phyloP scores from a whole-genome alignment of 2,329 filamentous ascomycete genomes.

The Metarhizium brunneum region DNA sequence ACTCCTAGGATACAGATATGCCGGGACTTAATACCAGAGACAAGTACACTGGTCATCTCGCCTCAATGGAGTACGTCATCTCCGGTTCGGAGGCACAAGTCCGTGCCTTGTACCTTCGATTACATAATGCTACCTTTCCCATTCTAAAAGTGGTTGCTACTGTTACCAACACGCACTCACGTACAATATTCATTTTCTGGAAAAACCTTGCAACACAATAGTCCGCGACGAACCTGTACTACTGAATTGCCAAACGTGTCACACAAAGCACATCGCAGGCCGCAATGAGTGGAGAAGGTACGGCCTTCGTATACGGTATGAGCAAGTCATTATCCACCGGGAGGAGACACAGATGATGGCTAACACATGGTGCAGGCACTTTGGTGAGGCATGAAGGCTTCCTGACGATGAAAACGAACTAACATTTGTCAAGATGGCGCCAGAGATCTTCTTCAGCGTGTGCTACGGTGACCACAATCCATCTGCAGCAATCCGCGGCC shows the following conservation, averaged over 20 bases:
- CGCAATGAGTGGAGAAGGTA: constrained; percentile 32
- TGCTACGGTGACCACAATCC: constrained; percentile 53
- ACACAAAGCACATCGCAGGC: not conserved
- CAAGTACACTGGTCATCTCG: too few relatives aligned
- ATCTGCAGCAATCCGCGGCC: constrained; percentile 37
- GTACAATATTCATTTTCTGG: not conserved
- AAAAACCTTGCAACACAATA: not conserved
- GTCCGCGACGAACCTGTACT: too few relatives aligned
- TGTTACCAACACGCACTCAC: not conserved
- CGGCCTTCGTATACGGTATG: constrained; percentile 51
- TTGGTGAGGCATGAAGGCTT: constrained; percentile 17
- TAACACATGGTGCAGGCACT: constrained; percentile 18
- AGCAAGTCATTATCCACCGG: not conserved
- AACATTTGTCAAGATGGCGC: constrained; percentile 54
- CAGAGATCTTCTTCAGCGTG: constrained; percentile 76
- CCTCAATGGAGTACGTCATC: too few relatives aligned
- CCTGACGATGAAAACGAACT: constrained; percentile 10
- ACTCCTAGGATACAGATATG: too few relatives aligned
- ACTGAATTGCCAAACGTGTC: too few relatives aligned
- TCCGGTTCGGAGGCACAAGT: too few relatives aligned
- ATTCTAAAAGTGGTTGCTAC: not conserved
- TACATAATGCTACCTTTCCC: not conserved
- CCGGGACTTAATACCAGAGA: too few relatives aligned
- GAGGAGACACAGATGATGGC: not conserved
- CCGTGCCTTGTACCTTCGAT: not conserved